Evolutionary conservation across 2,329 filamentous ascomycete genomes (phyloP).

Genomic region (Exophiala phaeomuriformis): DNA sequence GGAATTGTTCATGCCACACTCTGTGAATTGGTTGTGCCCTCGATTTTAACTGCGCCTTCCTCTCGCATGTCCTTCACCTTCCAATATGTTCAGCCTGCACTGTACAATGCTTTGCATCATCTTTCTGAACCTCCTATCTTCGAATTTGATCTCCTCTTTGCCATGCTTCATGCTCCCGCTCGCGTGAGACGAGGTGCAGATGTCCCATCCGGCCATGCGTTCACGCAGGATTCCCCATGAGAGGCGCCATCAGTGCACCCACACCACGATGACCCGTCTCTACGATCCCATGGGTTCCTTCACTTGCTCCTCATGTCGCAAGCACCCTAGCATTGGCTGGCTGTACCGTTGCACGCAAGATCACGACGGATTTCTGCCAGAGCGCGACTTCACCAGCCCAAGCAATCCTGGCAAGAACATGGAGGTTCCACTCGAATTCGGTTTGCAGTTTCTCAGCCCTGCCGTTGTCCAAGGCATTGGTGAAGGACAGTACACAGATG

Average conservation of each 20-base stretch:
- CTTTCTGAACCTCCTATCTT: too few species aligned
- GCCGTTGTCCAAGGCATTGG: constrained; percentile 39
- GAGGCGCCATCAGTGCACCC: constrained; percentile 49
- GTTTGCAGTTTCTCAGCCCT: constrained; percentile 30
- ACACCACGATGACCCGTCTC: constrained; percentile 60
- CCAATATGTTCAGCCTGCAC: too few species aligned
- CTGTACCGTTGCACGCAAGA: constrained; percentile 68
- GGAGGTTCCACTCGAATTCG: constrained; percentile 7
- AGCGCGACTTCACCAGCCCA: constrained; percentile 23
- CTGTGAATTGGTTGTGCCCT: too few species aligned
- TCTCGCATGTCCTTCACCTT: too few species aligned
- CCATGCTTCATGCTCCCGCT: too few species aligned
- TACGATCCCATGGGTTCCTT: constrained; percentile 43
- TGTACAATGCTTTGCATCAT: too few species aligned
- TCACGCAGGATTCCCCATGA: constrained; percentile 9
- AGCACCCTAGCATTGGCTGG: constrained; percentile 56
- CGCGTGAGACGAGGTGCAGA: too few species aligned
- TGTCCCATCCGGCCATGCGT: constrained; percentile 16
- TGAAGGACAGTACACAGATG: constrained; percentile 37
- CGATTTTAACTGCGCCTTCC: too few species aligned
- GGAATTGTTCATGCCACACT: too few species aligned
- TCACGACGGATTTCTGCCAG: constrained; percentile 40
- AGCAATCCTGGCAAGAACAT: not conserved
- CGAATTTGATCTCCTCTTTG: too few species aligned
- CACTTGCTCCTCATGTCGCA: constrained; percentile 53